Evolutionary conservation across 768 basidiomycete genomes (phyloP), one percentile per base, ranked within the genome.

Genomic region (Phanerochaete carnosa): DNA sequence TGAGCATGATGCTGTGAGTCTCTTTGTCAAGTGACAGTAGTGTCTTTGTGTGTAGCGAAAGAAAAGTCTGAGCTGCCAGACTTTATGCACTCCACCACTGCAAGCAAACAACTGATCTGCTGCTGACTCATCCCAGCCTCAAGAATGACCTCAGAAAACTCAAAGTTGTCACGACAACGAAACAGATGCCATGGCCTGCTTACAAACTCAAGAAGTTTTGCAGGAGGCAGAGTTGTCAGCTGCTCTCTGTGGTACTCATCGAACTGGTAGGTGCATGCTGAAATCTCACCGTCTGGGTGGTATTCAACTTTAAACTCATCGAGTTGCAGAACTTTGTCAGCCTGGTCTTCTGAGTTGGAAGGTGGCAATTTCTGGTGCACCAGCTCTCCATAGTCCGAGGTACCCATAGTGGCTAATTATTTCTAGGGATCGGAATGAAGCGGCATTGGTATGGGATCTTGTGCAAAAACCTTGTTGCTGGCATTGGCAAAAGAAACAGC

Each of bases 101-200:
- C 39, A 9, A 43, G 39, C 8, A 43, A 8, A 4, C 4, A 4
- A 19, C 11, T 19, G 19, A 43, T 19, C 39, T 43, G 39, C 39
- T 43, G 5, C 6, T 8, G 8, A 8, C 19, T 43, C 39, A 43
- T 43, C 4, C 39, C 39, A 19, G 11, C 16, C 39, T 50, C 25
- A 0, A 60, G 56, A 9, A 30, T 19, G 15, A 63, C 11, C 22
- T 62, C 47, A 2, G 63, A 58, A 45, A 66, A 66, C 55, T 66
- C 63, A 45, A 62, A 66, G 39, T 66, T 57, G 12, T 5, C 25
- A 12, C 58, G 55, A 12, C 51, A 57, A 1, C 32, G 11, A 25
- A 53, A 62, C n/a, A 57, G 61, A 1, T 30, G 23, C 57, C 57
- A 62, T n/a, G 61, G 57, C n/a, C n/a, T n/a, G n/a, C n/a, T n/a